Percentiles rank a stretch among this genome's conserved stretches.
Evolutionary conservation across 306 rosid genomes (phyloP).

Genomic region (Corylus americana): DNA sequence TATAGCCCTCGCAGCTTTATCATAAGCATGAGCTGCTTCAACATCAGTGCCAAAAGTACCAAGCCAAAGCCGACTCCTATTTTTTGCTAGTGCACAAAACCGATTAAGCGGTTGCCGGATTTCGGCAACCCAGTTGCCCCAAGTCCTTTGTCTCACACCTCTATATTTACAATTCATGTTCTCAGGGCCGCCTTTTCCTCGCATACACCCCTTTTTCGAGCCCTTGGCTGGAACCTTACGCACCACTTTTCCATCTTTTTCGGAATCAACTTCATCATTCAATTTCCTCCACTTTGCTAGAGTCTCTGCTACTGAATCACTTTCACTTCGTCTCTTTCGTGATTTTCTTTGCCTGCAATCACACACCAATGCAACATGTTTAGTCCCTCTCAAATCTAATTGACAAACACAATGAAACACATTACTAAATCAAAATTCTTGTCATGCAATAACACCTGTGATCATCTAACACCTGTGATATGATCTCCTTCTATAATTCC

Average conservation of each 20-base stretch:
- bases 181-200: slow-evolving; percentile 96
- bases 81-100: slow-evolving; percentile 25
- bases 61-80: slow-evolving; percentile 69
- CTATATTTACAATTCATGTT: slow-evolving; percentile 66
- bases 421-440: too few relatives aligned
- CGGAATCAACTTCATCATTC: slow-evolving; percentile 33
- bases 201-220: slow-evolving; percentile 86
- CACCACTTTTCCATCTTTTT: slow-evolving; percentile 32
- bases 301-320: slow-evolving; percentile 50
- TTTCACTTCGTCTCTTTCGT: slow-evolving; percentile 51
- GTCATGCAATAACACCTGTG: too few relatives aligned
- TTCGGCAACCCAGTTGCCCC: slow-evolving; percentile 98
- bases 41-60: slow-evolving; percentile 79
- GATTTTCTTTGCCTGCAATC: slow-evolving; percentile 9
- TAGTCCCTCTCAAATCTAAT: neutral
- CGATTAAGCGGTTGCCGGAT: slow-evolving; percentile 64
- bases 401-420: too few relatives aligned
- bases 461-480: too few relatives aligned
- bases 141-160: slow-evolving; percentile 91
- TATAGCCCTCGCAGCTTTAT: slow-evolving; percentile 64
- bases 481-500: too few relatives aligned
- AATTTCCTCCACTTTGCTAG: slow-evolving; percentile 67
- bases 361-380: too few relatives aligned
- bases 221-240: slow-evolving; percentile 56
- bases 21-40: slow-evolving; percentile 87